These are phyloP conservation scores for Trichoderma koningii DNA, from an alignment of 2,329 filamentous ascomycete genomes.

Conservation along the genomic window DNA sequence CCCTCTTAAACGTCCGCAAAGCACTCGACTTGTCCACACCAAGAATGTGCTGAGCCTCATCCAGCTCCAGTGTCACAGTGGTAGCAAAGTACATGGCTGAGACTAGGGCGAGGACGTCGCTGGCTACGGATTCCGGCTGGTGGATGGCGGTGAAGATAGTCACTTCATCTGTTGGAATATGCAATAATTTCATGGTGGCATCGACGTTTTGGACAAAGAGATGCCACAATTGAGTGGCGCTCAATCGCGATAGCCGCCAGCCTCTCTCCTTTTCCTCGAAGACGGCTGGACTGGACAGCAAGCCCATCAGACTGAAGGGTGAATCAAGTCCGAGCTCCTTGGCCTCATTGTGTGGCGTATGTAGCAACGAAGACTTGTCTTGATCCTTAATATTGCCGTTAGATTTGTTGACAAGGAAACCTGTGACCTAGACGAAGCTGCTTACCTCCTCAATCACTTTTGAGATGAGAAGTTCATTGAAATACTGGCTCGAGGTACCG, in stretches of 20 bases:
- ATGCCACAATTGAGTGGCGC: slow-evolving; percentile 39
- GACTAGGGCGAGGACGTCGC: slow-evolving; percentile 43
- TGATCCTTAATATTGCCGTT: slow-evolving; percentile 24
- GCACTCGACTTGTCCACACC: slow-evolving; percentile 32
- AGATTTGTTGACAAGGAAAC: background rate
- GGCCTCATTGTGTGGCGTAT: slow-evolving; percentile 23
- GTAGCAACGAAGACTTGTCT: slow-evolving; percentile 25
- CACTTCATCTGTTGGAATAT: slow-evolving; percentile 39
- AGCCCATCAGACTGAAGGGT: slow-evolving; percentile 40
- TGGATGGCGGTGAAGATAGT: slow-evolving; percentile 38
- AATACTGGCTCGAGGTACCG: slow-evolving; percentile 41
- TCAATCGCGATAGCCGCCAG: slow-evolving; percentile 34
- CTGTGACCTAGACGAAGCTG: background rate
- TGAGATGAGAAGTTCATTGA: slow-evolving; percentile 43
- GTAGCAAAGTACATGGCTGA: slow-evolving; percentile 55
- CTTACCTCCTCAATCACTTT: slow-evolving; percentile 40
- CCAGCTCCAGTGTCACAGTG: slow-evolving; percentile 43
- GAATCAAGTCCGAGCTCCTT: slow-evolving; percentile 28
- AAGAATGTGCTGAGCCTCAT: slow-evolving; percentile 40
- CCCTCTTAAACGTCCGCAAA: slow-evolving; percentile 38
- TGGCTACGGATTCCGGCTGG: slow-evolving; percentile 34
- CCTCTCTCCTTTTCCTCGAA: slow-evolving; percentile 27
- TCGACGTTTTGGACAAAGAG: slow-evolving; percentile 38
- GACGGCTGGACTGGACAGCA: slow-evolving; percentile 36
- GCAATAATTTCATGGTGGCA: slow-evolving; percentile 35